Base-by-base conservation (phyloP, 441 rosid species). In the Arabidopsis hybrid region DNA sequence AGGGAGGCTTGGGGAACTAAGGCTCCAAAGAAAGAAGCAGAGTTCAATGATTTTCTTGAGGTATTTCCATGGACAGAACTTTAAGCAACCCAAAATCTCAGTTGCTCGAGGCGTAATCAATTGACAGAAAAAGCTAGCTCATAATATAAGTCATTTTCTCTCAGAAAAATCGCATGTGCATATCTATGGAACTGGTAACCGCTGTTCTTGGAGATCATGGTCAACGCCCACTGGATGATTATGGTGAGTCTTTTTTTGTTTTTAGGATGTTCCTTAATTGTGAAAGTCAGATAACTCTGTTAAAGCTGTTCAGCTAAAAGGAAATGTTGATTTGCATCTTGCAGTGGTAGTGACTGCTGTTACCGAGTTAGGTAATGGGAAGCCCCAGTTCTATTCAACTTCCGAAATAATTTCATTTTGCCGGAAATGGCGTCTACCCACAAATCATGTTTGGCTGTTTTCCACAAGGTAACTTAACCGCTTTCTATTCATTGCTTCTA, bases 131-230 rank as follows among this genome's bases (percentile, higher is more conserved):
- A 60, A 14, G 63, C 49, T 70, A 69, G 64, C 67, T 66, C 39
- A 62, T 65, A 13, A 61, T 49, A 39, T 49, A 39, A 10, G 55
- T 56, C 8, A 47, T 21, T 58, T 73, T 74, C 34, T 84, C 69
- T 52, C 87, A 95, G 99, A 81, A 69, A 74, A 86, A 84, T 55
- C 91, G 77, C 32, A 87, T 89, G 88, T 92, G 92, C 85, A 83
- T 95, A 84, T 95, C 99, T 60, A 95, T 92, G 99, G 99, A 95
- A 82, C 83, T 95, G 75, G 99, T 95, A 35, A 95, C 99, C 52
- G 99, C 98, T 50, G 98, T 95, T 70, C 88, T 95, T 50, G 99
- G 99, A 78, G 99, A 95, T 81, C 99, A 95, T 76, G 99, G 98
- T 47, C 98, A 95, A 74, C 93, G 97, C 13, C 98, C 99, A 38